phyloP scores from a whole-genome alignment of 148 eudicot species.

The Silene latifolia region DNA sequence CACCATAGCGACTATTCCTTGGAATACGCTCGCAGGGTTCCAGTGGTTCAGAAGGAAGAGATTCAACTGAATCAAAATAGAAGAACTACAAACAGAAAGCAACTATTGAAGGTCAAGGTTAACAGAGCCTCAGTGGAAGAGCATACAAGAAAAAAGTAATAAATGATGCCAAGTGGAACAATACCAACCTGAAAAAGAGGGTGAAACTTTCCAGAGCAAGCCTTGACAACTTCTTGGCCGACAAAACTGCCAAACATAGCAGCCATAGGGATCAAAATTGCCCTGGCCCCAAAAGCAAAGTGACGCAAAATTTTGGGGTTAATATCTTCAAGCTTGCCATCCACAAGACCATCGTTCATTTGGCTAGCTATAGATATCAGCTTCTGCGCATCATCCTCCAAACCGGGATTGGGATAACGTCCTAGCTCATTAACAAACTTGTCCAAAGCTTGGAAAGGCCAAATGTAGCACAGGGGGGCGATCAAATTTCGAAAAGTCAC shows the following conservation, averaged over 20 bases:
- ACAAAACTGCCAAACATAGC: slow-evolving; percentile 98
- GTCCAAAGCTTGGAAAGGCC: slow-evolving; percentile 76
- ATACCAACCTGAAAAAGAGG: slow-evolving; percentile 81
- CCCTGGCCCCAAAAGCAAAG: slow-evolving; percentile 86
- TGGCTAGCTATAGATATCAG: slow-evolving; percentile 43
- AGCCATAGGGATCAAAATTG: slow-evolving; percentile 95
- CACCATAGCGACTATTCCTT: no score
- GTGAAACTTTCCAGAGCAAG: slow-evolving; percentile 96
- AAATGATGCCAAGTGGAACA: not conserved
- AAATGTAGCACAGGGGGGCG: slow-evolving; percentile 66
- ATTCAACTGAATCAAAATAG: no score
- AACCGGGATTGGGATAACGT: slow-evolving; percentile 61
- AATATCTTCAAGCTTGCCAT: slow-evolving; percentile 59
- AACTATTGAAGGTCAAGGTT: not conserved
- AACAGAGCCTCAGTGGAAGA: no score
- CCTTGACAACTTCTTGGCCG: slow-evolving; percentile 93
- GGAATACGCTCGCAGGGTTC: no score
- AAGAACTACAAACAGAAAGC: slow-evolving; percentile 46
- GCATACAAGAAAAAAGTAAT: slow-evolving; percentile 5
- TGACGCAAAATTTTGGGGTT: no score
- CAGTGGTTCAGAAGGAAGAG: no score
- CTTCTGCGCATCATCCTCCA: slow-evolving; percentile 73
- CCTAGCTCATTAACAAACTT: slow-evolving; percentile 47
- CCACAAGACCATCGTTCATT: slow-evolving; percentile 47
- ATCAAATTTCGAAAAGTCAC: slow-evolving; percentile 72